These are phyloP conservation scores for Heracleum sosnowskyi DNA, from an alignment of 129 eudicot species.

Conservation along the genomic window DNA sequence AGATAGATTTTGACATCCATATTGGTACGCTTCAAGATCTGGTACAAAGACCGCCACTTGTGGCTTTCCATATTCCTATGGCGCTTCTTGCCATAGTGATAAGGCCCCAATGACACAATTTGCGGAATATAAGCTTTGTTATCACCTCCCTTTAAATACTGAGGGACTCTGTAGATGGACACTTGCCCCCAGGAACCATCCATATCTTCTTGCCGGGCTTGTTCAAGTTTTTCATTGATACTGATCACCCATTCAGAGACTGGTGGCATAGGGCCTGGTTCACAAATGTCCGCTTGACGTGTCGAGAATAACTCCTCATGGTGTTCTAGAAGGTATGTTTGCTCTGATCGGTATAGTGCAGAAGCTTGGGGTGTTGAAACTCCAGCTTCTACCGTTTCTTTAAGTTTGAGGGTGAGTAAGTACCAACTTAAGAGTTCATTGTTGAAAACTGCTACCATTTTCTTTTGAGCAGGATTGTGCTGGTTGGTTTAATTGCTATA, in stretches of 20 bases:
- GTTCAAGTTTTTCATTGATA: conserved; percentile 52
- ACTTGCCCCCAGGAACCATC: conserved; percentile 63
- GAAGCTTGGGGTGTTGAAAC: conserved; percentile 18
- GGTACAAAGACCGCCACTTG: conserved; percentile 78
- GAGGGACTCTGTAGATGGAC: conserved; percentile 69
- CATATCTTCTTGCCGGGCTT: conserved; percentile 53
- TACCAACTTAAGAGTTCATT: conserved; percentile 91
- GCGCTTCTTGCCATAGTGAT: conserved; percentile 59
- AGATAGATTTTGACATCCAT: conserved; percentile 50
- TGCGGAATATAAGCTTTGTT: conserved; percentile 78
- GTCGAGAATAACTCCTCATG: conserved; percentile 22
- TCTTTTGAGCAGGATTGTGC: not conserved
- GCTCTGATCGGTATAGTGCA: conserved; percentile 16
- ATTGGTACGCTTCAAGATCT: conserved; percentile 44
- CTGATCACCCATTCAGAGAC: conserved; percentile 66
- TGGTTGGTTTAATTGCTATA: not conserved
- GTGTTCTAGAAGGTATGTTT: conserved; percentile 14
- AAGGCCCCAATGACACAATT: conserved; percentile 75
- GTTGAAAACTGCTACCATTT: conserved; percentile 92
- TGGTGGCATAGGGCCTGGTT: conserved; percentile 30
- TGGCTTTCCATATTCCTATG: conserved; percentile 71
- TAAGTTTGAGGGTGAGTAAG: conserved; percentile 78
- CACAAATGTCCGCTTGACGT: conserved; percentile 17
- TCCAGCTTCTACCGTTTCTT: conserved; percentile 64
- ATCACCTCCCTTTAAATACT: conserved; percentile 56